Conservation (phyloP, 2,329 filamentous ascomycete genomes). For the Cadophora gregata region DNA sequence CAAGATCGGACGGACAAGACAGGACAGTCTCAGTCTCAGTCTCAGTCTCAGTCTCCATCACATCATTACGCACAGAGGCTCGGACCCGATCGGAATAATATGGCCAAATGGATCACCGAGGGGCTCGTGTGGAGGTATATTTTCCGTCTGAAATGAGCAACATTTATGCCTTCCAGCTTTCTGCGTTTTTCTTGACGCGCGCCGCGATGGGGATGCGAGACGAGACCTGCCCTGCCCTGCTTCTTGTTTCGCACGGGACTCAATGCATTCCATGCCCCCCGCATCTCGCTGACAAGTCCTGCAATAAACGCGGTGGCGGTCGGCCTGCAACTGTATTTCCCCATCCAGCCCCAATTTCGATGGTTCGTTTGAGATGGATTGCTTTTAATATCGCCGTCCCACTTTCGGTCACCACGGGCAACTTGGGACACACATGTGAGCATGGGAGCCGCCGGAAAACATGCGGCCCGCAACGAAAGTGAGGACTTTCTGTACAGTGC, state of each 20-base stretch:
- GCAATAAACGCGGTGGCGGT: slow-evolving; percentile 2
- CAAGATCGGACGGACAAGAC: slow-evolving; percentile 17
- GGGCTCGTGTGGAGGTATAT: slow-evolving; percentile 37
- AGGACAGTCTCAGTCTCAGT: no score
- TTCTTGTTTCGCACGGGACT: slow-evolving; percentile 16
- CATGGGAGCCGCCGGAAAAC: slow-evolving; percentile 21
- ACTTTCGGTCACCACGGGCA: slow-evolving; percentile 22
- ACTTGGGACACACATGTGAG: slow-evolving; percentile 17
- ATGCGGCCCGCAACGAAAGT: neutral
- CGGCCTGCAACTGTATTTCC: slow-evolving; percentile 1
- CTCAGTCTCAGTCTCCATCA: slow-evolving; percentile 25
- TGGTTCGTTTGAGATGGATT: slow-evolving; percentile 25
- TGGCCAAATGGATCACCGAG: slow-evolving; percentile 25
- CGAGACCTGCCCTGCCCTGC: neutral
- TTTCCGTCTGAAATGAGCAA: slow-evolving; percentile 40
- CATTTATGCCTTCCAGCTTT: slow-evolving; percentile 33
- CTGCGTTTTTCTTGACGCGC: neutral
- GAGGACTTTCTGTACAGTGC: neutral
- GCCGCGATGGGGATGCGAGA: neutral
- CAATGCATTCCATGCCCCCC: slow-evolving; percentile 20
- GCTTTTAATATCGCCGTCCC: slow-evolving; percentile 28
- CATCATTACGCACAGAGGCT: slow-evolving; percentile 35
- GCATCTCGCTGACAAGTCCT: slow-evolving; percentile 15
- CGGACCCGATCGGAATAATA: slow-evolving; percentile 28
- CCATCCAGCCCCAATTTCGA: slow-evolving; percentile 18